A percentile compares a stretch with the other conserved stretches of the same genome.
These are phyloP conservation scores for Cercospora sp. DNA, from an alignment of 2,329 filamentous ascomycete genomes.

Conservation along the genomic window DNA sequence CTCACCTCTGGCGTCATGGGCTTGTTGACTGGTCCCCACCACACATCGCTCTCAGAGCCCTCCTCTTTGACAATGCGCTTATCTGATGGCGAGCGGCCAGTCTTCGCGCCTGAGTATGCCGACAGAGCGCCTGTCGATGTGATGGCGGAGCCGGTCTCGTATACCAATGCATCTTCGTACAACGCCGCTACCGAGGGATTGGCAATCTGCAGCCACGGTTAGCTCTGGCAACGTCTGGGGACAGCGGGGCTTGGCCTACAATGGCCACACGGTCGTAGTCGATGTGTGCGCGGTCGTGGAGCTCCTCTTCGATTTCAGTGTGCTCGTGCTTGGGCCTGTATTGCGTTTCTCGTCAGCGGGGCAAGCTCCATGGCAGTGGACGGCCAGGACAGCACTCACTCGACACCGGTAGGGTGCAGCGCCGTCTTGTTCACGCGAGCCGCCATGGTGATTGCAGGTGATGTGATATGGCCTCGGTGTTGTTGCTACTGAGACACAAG, in stretches of 20 bases:
- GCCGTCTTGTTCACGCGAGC: slow-evolving; percentile 78
- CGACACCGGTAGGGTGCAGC: slow-evolving; percentile 85
- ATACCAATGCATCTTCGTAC: slow-evolving; percentile 98
- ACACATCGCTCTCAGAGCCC: slow-evolving; percentile 85
- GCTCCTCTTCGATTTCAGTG: slow-evolving; percentile 96
- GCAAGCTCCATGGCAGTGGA: background rate
- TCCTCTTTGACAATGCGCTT: slow-evolving; percentile 96
- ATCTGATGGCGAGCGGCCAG: slow-evolving; percentile 91
- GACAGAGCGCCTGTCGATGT: slow-evolving; percentile 92
- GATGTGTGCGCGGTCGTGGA: slow-evolving; percentile 97
- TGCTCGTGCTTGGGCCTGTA: slow-evolving; percentile 77
- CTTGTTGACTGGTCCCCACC: slow-evolving; percentile 99
- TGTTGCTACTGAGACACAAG: background rate
- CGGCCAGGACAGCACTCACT: slow-evolving; percentile 60
- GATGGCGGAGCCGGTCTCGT: slow-evolving; percentile 96
- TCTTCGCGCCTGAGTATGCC: slow-evolving; percentile 97
- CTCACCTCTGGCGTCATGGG: slow-evolving; percentile 95
- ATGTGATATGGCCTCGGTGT: background rate
- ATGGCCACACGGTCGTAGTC: slow-evolving; percentile 98
- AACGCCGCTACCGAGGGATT: slow-evolving; percentile 94
- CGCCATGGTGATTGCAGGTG: slow-evolving; percentile 6
- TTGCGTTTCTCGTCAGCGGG: slow-evolving; percentile 23
- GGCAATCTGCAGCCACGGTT: slow-evolving; percentile 57
- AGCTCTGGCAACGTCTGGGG: slow-evolving; percentile 19
- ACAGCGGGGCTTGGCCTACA: slow-evolving; percentile 56